phyloP scores from a whole-genome alignment of 1,284 basidiomycete genomes.

The Vanrija sp. region DNA sequence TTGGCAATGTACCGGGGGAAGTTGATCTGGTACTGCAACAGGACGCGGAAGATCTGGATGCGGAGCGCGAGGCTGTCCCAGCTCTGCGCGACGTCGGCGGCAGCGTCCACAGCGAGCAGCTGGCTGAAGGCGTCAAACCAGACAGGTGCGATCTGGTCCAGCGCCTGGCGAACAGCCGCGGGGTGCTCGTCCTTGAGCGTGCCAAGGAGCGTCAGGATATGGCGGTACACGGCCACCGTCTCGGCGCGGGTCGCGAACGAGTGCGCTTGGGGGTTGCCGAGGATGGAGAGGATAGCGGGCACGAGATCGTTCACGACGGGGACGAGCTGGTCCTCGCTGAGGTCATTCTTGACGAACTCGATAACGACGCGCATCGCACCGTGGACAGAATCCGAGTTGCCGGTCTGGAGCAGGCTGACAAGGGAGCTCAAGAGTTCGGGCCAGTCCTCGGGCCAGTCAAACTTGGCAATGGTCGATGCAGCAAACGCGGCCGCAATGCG shows the following conservation, averaged over 20 bases:
- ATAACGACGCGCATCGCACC: conserved; percentile 92
- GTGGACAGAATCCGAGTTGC: conserved; percentile 70
- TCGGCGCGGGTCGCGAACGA: conserved; percentile 74
- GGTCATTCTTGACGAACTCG: conserved; percentile 84
- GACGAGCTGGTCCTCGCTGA: conserved; percentile 87
- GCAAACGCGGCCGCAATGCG: conserved; percentile 63
- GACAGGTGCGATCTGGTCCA: conserved; percentile 71
- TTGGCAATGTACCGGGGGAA: conserved; percentile 67
- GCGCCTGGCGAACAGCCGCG: conserved; percentile 75
- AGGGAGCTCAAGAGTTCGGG: conserved; percentile 71
- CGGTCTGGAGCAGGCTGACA: conserved; percentile 68
- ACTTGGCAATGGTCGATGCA: conserved; percentile 75
- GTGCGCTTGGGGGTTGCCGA: conserved; percentile 71
- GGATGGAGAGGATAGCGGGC: conserved; percentile 76
- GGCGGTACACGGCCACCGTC: conserved; percentile 81
- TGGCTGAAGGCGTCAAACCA: conserved; percentile 85
- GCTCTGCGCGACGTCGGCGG: conserved; percentile 58
- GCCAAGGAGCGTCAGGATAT: conserved; percentile 82
- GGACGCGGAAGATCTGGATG: conserved; percentile 66
- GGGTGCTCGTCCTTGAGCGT: conserved; percentile 94
- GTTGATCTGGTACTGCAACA: conserved; percentile 67
- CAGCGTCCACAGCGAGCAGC: conserved; percentile 64
- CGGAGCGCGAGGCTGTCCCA: conserved; percentile 76
- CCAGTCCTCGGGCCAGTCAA: conserved; percentile 93
- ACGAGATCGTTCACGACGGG: conserved; percentile 78